phyloP scores from a whole-genome alignment of 2,329 filamentous ascomycete species.

The Colletotrichum graminicola region DNA sequence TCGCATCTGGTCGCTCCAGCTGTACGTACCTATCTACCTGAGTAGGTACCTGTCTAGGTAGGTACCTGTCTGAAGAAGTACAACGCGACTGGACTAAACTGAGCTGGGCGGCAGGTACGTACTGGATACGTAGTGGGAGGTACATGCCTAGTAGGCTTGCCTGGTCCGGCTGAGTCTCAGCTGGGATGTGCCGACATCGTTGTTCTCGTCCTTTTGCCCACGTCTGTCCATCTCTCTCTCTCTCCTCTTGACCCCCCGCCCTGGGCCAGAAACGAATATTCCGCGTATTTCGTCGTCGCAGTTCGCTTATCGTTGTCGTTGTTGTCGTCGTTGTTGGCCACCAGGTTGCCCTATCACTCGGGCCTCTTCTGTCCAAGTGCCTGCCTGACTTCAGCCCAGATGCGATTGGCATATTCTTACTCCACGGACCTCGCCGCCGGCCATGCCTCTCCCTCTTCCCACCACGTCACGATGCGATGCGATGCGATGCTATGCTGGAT shows the following conservation, averaged over 20 bases:
- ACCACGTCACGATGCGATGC: neutral
- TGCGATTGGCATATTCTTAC: constrained; percentile 32
- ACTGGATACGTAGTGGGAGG: neutral
- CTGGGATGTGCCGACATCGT: constrained; percentile 13
- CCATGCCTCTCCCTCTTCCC: neutral
- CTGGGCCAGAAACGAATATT: neutral
- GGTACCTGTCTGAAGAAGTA: no score
- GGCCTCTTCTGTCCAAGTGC: neutral
- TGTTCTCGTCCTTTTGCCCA: constrained; percentile 7
- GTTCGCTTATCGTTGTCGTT: neutral
- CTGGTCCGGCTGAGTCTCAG: constrained; percentile 17
- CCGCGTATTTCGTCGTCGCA: neutral
- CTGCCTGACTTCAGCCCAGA: constrained; percentile 17
- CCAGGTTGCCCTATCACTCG: neutral
- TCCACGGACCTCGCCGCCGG: constrained; percentile 31
- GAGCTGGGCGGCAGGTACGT: neutral
- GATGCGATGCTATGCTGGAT: constrained; percentile 17
- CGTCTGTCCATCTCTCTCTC: neutral
- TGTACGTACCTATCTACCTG: neutral
- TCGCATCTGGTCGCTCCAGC: constrained; percentile 17
- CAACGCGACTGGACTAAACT: no score
- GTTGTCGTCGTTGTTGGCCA: neutral
- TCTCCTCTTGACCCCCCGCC: neutral
- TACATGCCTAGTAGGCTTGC: neutral
- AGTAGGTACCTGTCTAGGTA: neutral